Conservation (phyloP, 768 basidiomycete genomes). For the Boletales sp. region DNA sequence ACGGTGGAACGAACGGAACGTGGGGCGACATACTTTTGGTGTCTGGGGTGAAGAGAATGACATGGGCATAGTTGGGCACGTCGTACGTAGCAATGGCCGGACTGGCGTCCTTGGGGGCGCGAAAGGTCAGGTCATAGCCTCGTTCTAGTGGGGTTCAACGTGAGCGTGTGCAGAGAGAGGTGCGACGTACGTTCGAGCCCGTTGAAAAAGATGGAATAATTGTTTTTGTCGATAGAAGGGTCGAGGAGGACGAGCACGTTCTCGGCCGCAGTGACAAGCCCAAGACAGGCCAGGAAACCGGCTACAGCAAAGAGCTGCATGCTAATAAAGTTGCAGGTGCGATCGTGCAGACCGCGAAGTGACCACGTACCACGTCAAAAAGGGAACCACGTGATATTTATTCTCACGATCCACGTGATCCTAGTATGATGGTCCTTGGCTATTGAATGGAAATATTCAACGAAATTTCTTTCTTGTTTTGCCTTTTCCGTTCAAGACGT, state of each 20-base stretch:
- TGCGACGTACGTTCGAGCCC: constrained; percentile 62
- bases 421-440: too few species aligned
- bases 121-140: constrained; percentile 87
- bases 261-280: constrained; percentile 46
- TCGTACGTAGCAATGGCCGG: constrained; percentile 69
- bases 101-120: constrained; percentile 69
- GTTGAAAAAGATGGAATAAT: constrained; percentile 82
- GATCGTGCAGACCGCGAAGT: too few species aligned
- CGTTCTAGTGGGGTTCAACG: constrained; percentile 42
- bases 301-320: too few species aligned
- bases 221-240: constrained; percentile 54
- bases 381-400: background rate
- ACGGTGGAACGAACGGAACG: background rate
- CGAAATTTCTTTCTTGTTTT: too few species aligned
- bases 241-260: constrained; percentile 86
- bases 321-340: constrained; percentile 16
- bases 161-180: background rate
- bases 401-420: constrained; percentile 25
- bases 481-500: constrained; percentile 5
- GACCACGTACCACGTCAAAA: too few species aligned
- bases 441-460: too few species aligned
- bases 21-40: constrained; percentile 60
- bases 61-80: constrained; percentile 74
- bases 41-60: constrained; percentile 83
- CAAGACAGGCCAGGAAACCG: too few species aligned